These are phyloP conservation scores for Beta corolliflora DNA, from an alignment of 179 eudicot genomes.

Conservation along the genomic window DNA sequence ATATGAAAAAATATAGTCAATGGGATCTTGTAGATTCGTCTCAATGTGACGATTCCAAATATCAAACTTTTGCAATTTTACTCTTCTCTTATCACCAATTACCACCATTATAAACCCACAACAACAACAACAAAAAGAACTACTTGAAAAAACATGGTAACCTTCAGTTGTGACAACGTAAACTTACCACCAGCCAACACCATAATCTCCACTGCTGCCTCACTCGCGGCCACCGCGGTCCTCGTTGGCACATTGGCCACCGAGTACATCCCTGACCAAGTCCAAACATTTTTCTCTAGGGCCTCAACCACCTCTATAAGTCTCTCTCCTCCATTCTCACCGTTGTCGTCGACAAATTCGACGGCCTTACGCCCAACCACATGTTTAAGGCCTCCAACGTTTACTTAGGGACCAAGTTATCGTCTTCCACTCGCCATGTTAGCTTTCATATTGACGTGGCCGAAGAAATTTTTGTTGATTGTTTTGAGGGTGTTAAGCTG, in stretches of 20 bases:
- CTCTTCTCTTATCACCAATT: neutral
- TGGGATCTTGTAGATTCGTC: too few relatives aligned
- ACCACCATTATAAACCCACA: neutral
- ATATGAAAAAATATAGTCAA: too few relatives aligned
- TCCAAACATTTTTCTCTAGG: slow-evolving; percentile 21
- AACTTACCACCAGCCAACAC: slow-evolving; percentile 26
- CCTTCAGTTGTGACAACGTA: slow-evolving; percentile 26
- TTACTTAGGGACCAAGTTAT: slow-evolving; percentile 30
- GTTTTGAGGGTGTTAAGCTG: slow-evolving; percentile 24
- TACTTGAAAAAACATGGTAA: slow-evolving; percentile 17
- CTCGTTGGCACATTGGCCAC: slow-evolving; percentile 21
- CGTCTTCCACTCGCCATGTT: neutral
- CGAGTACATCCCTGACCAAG: slow-evolving; percentile 21
- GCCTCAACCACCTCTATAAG: slow-evolving; percentile 5
- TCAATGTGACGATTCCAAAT: too few relatives aligned
- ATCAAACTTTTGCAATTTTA: too few relatives aligned
- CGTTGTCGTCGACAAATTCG: slow-evolving; percentile 27
- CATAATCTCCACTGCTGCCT: slow-evolving; percentile 23
- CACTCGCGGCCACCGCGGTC: slow-evolving; percentile 29
- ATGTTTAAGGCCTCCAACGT: slow-evolving; percentile 27
- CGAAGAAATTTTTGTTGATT: slow-evolving; percentile 30
- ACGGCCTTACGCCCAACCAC: slow-evolving; percentile 28
- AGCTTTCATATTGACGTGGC: slow-evolving; percentile 19
- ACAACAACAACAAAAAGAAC: neutral
- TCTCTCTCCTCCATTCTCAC: slow-evolving; percentile 22